Base-by-base conservation (phyloP, 371 early-diverging fungal genomes). In the Haplosporangium sp. region DNA sequence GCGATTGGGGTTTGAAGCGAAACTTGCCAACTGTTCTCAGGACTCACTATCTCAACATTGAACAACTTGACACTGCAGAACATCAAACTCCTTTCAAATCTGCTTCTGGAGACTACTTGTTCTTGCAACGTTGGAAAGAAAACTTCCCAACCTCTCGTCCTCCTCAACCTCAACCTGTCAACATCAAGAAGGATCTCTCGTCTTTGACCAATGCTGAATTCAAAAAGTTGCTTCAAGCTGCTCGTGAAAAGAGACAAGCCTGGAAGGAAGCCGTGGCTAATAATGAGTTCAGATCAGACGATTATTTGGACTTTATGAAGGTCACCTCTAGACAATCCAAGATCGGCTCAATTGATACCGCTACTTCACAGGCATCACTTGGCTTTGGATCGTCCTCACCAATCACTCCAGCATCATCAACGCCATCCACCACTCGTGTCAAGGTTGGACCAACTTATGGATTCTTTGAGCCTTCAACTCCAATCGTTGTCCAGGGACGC, bases 1-100 rank as follows among this genome's bases (percentile, higher is more conserved):
- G 92, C 40, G 92, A 93, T 71, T 94, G 93, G 93, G 95, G 95
- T 19, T 65, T 94, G 76, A 94, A 94, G 79, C 92, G 94, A 40
- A 87, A 87, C 64, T 76, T 94, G 60, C 94, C 95, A 17, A 86
- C 84, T 27, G 88, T 89, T 38, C 85, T 93, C 63, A 84, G 88
- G 45, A 90, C 94, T 19, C 85, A 85, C 37, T 75, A 85, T 63
- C 85, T 91, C 55, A 88, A 89, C 20, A 84, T 94, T 19, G 75
- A 84, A 40, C 84, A 85, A n/a, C 84, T 93, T 40, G 95, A 94
- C 69, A 92, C 94, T 13, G 81, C 85, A 38, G 94, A 93, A 72
- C 92, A 92, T 79, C 91, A 92, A 65, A 91, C 91, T 1, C 90
- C 91, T n/a, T 93, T 92, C 86, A 84, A 88, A 55, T 88, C 89